Conservation (phyloP, 2,329 filamentous ascomycete species). For the Erysiphe pulchra region DNA sequence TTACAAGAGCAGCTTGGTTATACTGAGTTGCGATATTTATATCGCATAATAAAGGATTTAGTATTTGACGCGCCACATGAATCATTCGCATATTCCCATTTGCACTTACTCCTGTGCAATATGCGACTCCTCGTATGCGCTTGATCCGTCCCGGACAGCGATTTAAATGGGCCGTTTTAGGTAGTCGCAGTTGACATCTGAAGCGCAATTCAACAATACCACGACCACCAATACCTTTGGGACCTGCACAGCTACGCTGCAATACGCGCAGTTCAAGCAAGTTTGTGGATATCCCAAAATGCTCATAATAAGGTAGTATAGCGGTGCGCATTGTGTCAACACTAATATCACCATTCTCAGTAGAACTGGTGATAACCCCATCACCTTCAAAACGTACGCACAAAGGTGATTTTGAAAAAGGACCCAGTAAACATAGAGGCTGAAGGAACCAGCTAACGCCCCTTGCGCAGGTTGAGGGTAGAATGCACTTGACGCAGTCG, state of each 20-base stretch:
- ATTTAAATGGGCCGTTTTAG: constrained; percentile 75
- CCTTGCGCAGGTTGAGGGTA: constrained; percentile 51
- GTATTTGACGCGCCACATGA: constrained; percentile 58
- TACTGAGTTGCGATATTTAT: constrained; percentile 74
- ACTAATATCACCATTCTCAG: constrained; percentile 61
- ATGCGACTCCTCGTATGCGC: constrained; percentile 76
- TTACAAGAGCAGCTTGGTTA: constrained; percentile 31
- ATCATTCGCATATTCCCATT: constrained; percentile 94
- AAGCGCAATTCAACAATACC: constrained; percentile 88
- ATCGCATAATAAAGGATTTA: constrained; percentile 68
- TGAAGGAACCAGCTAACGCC: constrained; percentile 83
- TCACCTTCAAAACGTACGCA: constrained; percentile 77
- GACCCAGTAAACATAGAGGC: constrained; percentile 68
- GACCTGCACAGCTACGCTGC: constrained; percentile 51
- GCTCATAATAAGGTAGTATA: constrained; percentile 66
- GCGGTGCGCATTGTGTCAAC: constrained; percentile 87
- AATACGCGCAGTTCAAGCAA: constrained; percentile 71
- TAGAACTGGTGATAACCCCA: constrained; percentile 76
- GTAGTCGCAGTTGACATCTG: constrained; percentile 74
- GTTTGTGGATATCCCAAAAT: constrained; percentile 59
- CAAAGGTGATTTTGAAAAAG: constrained; percentile 76
- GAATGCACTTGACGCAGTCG: constrained; percentile 56
- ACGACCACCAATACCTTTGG: constrained; percentile 52
- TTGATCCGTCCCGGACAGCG: constrained; percentile 65
- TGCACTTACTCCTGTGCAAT: constrained; percentile 72